Evolutionary conservation across 2,329 filamentous ascomycete species (phyloP).

Genomic region (Leptographium wingfieldii): DNA sequence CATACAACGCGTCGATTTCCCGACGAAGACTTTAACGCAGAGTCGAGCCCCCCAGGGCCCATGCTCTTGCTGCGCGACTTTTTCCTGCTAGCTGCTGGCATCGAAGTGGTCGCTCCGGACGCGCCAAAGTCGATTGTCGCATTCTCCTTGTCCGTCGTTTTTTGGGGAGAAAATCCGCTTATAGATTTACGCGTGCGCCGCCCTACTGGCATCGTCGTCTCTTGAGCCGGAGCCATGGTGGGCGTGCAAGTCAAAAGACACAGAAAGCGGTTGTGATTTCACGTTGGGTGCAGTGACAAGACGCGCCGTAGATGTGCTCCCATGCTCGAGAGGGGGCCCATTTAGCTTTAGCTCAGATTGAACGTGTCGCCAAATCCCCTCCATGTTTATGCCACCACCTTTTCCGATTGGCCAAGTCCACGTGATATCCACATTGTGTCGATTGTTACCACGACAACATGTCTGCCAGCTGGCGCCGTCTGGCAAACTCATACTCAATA

Average conservation of each 20-base stretch:
- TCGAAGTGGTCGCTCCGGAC: constrained; percentile 19
- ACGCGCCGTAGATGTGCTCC: not conserved
- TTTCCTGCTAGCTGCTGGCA: constrained; percentile 38
- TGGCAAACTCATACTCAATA: not conserved
- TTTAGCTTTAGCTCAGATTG: not conserved
- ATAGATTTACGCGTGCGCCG: constrained; percentile 60
- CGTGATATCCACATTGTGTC: not conserved
- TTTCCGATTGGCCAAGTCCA: constrained; percentile 5
- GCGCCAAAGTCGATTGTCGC: constrained; percentile 50
- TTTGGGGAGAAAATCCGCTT: constrained; percentile 41
- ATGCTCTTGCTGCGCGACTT: constrained; percentile 93
- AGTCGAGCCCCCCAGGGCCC: constrained; percentile 76
- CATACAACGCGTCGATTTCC: constrained; percentile 72
- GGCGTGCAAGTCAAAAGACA: not conserved
- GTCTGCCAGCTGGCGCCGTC: not conserved
- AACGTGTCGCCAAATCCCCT: not conserved
- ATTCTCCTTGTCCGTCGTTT: constrained; percentile 63
- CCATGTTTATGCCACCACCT: constrained; percentile 7
- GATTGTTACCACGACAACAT: constrained; percentile 12
- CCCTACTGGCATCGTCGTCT: constrained; percentile 40
- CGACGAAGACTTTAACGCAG: constrained; percentile 57
- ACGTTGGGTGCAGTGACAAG: not conserved
- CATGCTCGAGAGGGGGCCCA: not conserved
- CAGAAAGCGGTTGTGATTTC: not conserved
- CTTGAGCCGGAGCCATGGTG: constrained; percentile 27